Conservation (phyloP, 129 eudicot genomes). For the Cynara cardunculus region DNA sequence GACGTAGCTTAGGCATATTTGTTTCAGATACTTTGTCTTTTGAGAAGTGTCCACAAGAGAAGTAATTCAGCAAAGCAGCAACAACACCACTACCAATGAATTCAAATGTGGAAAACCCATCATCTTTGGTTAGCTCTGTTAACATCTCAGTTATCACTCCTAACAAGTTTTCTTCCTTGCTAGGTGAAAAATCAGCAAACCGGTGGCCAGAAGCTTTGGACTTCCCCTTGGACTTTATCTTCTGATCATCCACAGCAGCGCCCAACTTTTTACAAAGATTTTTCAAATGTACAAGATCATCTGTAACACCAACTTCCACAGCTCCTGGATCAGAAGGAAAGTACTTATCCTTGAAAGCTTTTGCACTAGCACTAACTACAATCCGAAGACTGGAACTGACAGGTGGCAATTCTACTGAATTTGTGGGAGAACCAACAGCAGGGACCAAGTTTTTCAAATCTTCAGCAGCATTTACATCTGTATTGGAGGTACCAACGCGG, state of each 20-base stretch:
- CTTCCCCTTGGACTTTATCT: slow-evolving; percentile 70
- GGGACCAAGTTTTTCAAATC: slow-evolving; percentile 50
- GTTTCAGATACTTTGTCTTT: slow-evolving; percentile 68
- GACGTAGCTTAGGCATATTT: slow-evolving; percentile 62
- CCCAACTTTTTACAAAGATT: slow-evolving; percentile 71
- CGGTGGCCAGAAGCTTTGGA: slow-evolving; percentile 54
- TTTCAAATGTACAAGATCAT: slow-evolving; percentile 78
- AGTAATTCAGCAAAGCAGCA: slow-evolving; percentile 71
- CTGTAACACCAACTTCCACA: slow-evolving; percentile 68
- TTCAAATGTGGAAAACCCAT: slow-evolving; percentile 94
- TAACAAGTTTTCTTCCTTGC: slow-evolving; percentile 68
- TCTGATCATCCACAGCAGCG: slow-evolving; percentile 61
- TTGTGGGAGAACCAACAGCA: slow-evolving; percentile 49
- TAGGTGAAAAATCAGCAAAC: slow-evolving; percentile 50
- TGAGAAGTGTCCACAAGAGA: slow-evolving; percentile 75
- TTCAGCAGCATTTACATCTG: slow-evolving; percentile 63
- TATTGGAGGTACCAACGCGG: slow-evolving; percentile 52
- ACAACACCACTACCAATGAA: slow-evolving; percentile 97
- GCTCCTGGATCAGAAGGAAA: slow-evolving; percentile 74
- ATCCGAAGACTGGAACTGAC: slow-evolving; percentile 60
- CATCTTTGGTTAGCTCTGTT: slow-evolving; percentile 77
- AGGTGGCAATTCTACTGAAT: slow-evolving; percentile 49
- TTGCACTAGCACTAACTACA: slow-evolving; percentile 72
- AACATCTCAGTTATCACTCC: slow-evolving; percentile 74
- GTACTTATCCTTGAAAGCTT: slow-evolving; percentile 84